Conservation (phyloP, 2,329 filamentous ascomycete species). For the Neocucurbitaria cava region DNA sequence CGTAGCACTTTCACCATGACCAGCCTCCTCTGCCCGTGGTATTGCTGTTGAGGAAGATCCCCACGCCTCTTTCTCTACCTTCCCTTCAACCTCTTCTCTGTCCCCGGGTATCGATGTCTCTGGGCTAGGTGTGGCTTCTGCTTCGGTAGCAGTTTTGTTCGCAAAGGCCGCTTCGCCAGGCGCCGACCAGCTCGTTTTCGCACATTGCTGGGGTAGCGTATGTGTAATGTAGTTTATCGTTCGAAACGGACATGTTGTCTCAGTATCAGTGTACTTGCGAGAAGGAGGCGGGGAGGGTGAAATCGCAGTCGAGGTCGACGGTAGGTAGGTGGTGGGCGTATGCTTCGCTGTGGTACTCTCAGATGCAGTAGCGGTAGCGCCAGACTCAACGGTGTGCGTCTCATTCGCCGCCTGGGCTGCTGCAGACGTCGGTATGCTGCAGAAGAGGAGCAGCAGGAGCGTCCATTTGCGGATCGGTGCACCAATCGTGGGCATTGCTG, state of each 20-base stretch:
- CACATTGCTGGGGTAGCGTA: constrained; percentile 76
- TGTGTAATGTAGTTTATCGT: constrained; percentile 86
- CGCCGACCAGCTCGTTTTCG: constrained; percentile 65
- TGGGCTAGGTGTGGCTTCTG: constrained; percentile 14
- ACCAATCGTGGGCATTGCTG: constrained; percentile 50
- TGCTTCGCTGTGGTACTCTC: constrained; percentile 29
- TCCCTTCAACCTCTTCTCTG: constrained; percentile 13
- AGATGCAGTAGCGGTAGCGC: constrained; percentile 35
- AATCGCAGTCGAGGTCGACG: constrained; percentile 15
- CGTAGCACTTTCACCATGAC: constrained; percentile 6
- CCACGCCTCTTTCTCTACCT: constrained; percentile 7
- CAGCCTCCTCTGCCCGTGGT: constrained; percentile 13
- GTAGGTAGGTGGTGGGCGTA: constrained; percentile 9
- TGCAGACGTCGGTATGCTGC: constrained; percentile 37
- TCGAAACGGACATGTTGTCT: constrained; percentile 58
- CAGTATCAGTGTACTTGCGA: constrained; percentile 33
- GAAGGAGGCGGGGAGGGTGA: constrained; percentile 10
- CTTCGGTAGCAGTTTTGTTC: constrained; percentile 17
- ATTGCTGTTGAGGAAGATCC: not conserved
- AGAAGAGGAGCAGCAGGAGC: constrained; percentile 41
- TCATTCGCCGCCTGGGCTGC: constrained; percentile 43
- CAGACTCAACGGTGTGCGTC: constrained; percentile 26
- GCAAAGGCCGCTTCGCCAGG: constrained; percentile 20
- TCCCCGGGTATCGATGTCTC: constrained; percentile 17
- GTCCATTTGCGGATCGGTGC: constrained; percentile 47